Percentiles rank a stretch among this genome's conserved stretches.
Conservation (phyloP, 2,329 filamentous ascomycete species). For the Botrytis pseudocinerea region DNA sequence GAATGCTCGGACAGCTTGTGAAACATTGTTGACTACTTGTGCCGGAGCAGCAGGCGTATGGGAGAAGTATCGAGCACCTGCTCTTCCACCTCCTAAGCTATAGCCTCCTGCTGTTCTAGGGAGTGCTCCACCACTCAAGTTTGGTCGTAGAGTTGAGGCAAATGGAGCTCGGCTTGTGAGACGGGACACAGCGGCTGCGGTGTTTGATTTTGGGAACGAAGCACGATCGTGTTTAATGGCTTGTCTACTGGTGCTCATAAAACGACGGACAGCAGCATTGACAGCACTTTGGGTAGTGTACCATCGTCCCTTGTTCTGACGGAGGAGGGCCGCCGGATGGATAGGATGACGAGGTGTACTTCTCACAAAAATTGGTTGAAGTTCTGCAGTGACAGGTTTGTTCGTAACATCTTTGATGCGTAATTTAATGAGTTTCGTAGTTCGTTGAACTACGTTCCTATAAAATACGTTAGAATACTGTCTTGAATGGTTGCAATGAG, state of each 20-base stretch:
- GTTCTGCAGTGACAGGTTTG: conserved; percentile 48
- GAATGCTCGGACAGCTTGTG: conserved; percentile 87
- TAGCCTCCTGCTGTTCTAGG: conserved; percentile 91
- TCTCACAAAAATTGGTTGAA: conserved; percentile 61
- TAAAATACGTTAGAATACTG: conserved; percentile 29
- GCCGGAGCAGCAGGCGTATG: conserved; percentile 82
- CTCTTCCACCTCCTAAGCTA: conserved; percentile 65
- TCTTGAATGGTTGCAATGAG: not conserved
- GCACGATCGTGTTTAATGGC: conserved; percentile 50
- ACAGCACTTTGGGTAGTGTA: conserved; percentile 60
- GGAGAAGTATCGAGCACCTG: conserved; percentile 83
- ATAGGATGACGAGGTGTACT: conserved; percentile 54
- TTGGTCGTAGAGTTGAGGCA: conserved; percentile 83
- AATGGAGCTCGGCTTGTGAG: conserved; percentile 80
- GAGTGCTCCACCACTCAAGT: conserved; percentile 83
- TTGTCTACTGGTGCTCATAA: conserved; percentile 40
- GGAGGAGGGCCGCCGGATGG: conserved; percentile 61
- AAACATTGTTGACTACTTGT: conserved; percentile 94
- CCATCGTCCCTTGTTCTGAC: conserved; percentile 63
- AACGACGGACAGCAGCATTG: conserved; percentile 49
- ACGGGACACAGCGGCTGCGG: conserved; percentile 57
- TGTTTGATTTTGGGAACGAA: conserved; percentile 56
- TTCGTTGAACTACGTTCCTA: conserved; percentile 51
- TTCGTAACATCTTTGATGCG: conserved; percentile 45
- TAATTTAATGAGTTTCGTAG: conserved; percentile 47